phyloP scores from a whole-genome alignment of 371 early-diverging fungal species.

The Choanephora cucurbitarum region DNA sequence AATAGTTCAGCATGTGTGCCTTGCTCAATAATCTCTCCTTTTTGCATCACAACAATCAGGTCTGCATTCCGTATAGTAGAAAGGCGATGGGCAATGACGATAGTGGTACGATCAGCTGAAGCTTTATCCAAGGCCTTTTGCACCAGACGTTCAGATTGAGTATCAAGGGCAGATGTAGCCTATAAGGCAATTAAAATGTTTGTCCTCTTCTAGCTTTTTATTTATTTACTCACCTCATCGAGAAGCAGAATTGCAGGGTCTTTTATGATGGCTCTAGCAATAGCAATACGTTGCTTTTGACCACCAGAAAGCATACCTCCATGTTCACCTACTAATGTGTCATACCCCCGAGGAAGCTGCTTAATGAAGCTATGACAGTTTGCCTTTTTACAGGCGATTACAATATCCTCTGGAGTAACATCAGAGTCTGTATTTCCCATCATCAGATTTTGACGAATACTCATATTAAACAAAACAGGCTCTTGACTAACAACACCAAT shows the following conservation, averaged over 20 bases:
- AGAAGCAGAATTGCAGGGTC: slow-evolving; percentile 67
- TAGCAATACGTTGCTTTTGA: slow-evolving; percentile 82
- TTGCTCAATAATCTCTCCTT: slow-evolving; percentile 65
- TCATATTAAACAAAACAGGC: slow-evolving; percentile 72
- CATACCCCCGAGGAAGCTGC: slow-evolving; percentile 69
- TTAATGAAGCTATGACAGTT: slow-evolving; percentile 72
- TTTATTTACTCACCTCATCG: slow-evolving; percentile 72
- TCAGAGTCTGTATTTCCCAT: slow-evolving; percentile 46
- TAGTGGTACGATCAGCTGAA: slow-evolving; percentile 71
- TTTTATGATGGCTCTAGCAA: slow-evolving; percentile 73
- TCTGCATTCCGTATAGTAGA: slow-evolving; percentile 78
- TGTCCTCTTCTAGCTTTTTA: no score
- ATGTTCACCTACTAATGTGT: slow-evolving; percentile 62
- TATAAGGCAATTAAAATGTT: slow-evolving; percentile 45
- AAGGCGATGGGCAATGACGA: slow-evolving; percentile 87
- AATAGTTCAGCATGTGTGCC: slow-evolving; percentile 68
- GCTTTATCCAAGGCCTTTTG: slow-evolving; percentile 78
- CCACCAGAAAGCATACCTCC: slow-evolving; percentile 79
- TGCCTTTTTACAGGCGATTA: slow-evolving; percentile 65
- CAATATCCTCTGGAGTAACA: slow-evolving; percentile 56
- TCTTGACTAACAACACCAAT: slow-evolving; percentile 74
- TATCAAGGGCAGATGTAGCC: slow-evolving; percentile 79
- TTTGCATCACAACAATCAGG: slow-evolving; percentile 71
- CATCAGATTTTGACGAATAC: slow-evolving; percentile 74
- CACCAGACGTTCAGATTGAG: slow-evolving; percentile 79